phyloP scores from a whole-genome alignment of 805 yeast genomes.

The Kluyveromyces wickerhamii region DNA sequence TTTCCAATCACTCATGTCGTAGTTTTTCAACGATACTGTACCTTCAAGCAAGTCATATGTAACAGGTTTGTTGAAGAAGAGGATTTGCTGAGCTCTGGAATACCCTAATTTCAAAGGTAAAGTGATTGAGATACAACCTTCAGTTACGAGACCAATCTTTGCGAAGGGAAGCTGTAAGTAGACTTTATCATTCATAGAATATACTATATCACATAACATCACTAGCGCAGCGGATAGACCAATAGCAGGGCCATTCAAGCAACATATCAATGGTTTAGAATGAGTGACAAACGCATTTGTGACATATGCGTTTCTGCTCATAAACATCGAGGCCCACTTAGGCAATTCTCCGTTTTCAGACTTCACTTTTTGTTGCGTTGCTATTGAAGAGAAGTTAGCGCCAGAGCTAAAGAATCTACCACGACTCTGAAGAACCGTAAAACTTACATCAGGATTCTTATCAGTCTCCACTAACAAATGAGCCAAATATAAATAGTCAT shows the following conservation, averaged over 20 bases:
- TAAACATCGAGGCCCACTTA: conserved; percentile 49
- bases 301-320: conserved; percentile 63
- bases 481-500: conserved; percentile 56
- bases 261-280: conserved; percentile 59
- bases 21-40: conserved; percentile 59
- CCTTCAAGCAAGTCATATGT: conserved; percentile 47
- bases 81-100: conserved; percentile 64
- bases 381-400: conserved; percentile 50
- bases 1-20: conserved; percentile 35
- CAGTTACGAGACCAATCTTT: conserved; percentile 74
- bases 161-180: conserved; percentile 70
- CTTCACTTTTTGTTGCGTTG: conserved; percentile 9
- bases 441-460: conserved; percentile 47
- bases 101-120: conserved; percentile 64
- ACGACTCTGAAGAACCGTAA: conserved; percentile 60
- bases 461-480: conserved; percentile 55
- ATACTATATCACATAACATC: conserved; percentile 68
- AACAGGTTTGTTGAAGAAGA: conserved; percentile 62
- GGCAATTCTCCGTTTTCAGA: conserved; percentile 21
- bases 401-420: conserved; percentile 82
- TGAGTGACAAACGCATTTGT: conserved; percentile 65
- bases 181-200: conserved; percentile 50
- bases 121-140: conserved; percentile 68
- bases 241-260: conserved; percentile 80
- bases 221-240: conserved; percentile 72